These are phyloP conservation scores for Penicillium sp. DNA, from an alignment of 2,329 filamentous ascomycete genomes.

Conservation along the genomic window DNA sequence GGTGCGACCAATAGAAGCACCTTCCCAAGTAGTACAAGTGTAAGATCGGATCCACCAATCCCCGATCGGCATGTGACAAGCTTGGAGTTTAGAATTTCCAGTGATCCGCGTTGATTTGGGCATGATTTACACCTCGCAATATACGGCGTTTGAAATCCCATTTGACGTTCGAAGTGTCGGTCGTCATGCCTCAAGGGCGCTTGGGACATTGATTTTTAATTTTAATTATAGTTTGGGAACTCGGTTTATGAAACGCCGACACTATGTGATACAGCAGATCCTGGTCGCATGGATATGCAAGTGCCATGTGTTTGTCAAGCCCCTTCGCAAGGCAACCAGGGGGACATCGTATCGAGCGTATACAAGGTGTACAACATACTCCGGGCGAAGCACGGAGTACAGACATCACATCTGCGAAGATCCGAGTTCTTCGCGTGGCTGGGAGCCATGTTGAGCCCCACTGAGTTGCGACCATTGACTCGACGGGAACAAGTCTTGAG, in stretches of 20 bases:
- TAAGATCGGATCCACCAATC: conserved; percentile 13
- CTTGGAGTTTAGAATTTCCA: neutral
- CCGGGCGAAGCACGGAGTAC: neutral
- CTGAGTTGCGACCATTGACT: conserved; percentile 8
- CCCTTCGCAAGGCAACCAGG: conserved; percentile 13
- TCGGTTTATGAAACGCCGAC: conserved; percentile 1
- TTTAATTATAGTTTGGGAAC: conserved; percentile 8
- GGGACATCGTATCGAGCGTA: neutral
- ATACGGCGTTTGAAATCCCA: neutral
- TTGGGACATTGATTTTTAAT: neutral
- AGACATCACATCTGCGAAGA: neutral
- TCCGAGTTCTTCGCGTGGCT: conserved; percentile 3
- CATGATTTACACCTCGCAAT: neutral
- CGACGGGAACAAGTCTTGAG: neutral
- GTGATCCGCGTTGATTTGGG: neutral
- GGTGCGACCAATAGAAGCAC: conserved; percentile 7
- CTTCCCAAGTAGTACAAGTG: conserved; percentile 12
- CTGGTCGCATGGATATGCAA: conserved; percentile 15
- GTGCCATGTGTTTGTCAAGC: conserved; percentile 25
- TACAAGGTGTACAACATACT: neutral
- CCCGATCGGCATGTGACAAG: conserved; percentile 3
- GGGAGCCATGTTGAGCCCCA: conserved; percentile 3
- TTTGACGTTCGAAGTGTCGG: neutral
- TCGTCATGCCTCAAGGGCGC: neutral
- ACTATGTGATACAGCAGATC: conserved; percentile 13